Evolutionary conservation across 2,329 filamentous ascomycete species (phyloP).

Genomic region (Ceratocystis huliohia): DNA sequence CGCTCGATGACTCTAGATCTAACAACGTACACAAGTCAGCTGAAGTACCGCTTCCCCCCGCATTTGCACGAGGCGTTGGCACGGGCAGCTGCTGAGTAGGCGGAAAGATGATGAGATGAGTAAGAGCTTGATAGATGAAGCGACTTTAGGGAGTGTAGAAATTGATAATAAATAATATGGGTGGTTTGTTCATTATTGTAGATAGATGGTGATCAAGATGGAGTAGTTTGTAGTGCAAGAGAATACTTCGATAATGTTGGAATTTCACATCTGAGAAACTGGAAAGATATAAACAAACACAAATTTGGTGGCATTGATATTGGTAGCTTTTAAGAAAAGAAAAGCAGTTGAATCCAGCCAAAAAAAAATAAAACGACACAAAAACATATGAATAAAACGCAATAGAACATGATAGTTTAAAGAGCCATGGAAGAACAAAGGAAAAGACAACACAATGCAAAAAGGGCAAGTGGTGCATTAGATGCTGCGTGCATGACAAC

Average conservation of each 20-base stretch:
- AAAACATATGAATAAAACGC: not conserved
- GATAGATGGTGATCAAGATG: too few relatives aligned
- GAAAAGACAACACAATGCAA: too few relatives aligned
- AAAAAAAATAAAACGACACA: not conserved
- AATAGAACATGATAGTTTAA: too few relatives aligned
- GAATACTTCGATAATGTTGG: too few relatives aligned
- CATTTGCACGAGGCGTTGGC: conserved; percentile 81
- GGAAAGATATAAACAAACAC: not conserved
- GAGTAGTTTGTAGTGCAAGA: too few relatives aligned
- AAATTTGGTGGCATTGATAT: not conserved
- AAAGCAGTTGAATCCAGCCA: not conserved
- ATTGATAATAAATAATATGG: too few relatives aligned
- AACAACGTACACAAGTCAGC: conserved; percentile 80
- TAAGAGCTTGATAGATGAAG: not conserved
- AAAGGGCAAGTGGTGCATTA: too few relatives aligned
- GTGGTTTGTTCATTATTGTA: too few relatives aligned
- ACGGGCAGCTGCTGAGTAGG: conserved; percentile 57
- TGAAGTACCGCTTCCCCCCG: conserved; percentile 79
- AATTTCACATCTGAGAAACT: not conserved
- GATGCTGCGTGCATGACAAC: too few relatives aligned
- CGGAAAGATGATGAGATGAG: not conserved
- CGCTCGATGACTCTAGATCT: conserved; percentile 75
- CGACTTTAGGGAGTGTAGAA: too few relatives aligned
- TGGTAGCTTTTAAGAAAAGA: not conserved
- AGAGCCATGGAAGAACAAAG: too few relatives aligned